Evolutionary conservation across 225 moss, liverwort and hornwort genomes (phyloP), one percentile per base, ranked within the genome.

Genomic region (Marchantia paleacea): DNA sequence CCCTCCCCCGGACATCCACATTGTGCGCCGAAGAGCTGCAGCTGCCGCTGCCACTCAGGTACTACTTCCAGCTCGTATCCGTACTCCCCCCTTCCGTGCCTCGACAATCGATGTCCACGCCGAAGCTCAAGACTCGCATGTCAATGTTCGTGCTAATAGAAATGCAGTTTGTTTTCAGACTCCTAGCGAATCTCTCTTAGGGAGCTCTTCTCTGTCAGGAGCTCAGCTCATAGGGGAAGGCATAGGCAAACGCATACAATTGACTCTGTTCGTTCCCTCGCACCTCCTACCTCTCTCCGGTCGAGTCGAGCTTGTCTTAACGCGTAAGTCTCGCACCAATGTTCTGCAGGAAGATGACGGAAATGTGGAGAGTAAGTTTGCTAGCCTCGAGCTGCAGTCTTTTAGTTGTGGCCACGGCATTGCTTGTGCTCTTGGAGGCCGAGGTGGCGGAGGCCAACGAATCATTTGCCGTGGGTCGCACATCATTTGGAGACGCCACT

Each of bases 401-500:
- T 6, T 52, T 28, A 28, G 25, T 26, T 12, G 28, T 24, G 3
- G 52, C 74, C 6, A 24, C 74, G 7, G 74, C 55, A 15, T 55
- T 53, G 52, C 25, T 73, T 12, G 12, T 73, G 0, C 7, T 55
- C 2, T 8, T 28, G 29, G 15, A 11, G 54, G 52, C 13, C 18
- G 12, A 53, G 0, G 54, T 55, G 0, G 7, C 57, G 10, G 78
- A 51, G 24, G 55, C 55, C 16, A 66, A 55, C 0, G 81, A 85
- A 54, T 79, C 81, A 4, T 62, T 52, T 50, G 81, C 51, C 15
- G 81, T 67, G 1, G 74, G 68, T 61, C 66, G 78, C 60, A 78
- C 81, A 8, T 78, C 62, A 25, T 81, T 25, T 0, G 82, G 79
- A 8, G 0, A 70, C 0, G 85, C 85, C 10, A 85, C 79, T 71